Percentiles rank a stretch among this genome's conserved stretches.
Conservation (phyloP, 2,329 filamentous ascomycete species). For the Hypomyces rosellus region DNA sequence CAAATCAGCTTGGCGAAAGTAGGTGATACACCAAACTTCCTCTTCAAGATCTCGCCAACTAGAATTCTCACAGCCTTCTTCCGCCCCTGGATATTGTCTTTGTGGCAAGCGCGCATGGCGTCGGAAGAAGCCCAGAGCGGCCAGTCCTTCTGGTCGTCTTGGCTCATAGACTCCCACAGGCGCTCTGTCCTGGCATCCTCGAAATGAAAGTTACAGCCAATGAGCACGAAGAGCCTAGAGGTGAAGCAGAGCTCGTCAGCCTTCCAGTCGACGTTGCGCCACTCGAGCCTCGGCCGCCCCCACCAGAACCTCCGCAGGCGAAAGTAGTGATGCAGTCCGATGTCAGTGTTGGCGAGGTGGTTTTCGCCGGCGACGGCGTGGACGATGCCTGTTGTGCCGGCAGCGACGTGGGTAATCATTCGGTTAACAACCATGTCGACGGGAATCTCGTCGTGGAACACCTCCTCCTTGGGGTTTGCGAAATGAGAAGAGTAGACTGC, state of each 20-base stretch:
- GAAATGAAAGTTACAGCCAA: neutral
- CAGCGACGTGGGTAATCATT: neutral
- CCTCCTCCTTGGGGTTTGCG: neutral
- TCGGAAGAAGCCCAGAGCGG: neutral
- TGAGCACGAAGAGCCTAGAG: neutral
- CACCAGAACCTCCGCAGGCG: neutral
- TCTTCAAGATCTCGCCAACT: no score
- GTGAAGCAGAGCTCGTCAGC: neutral
- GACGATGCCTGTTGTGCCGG: neutral
- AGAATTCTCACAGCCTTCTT: no score
- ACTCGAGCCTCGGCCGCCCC: neutral
- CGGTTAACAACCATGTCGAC: neutral
- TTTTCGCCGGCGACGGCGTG: neutral
- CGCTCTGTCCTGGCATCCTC: neutral
- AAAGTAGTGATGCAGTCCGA: no score
- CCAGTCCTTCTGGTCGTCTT: neutral
- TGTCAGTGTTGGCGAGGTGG: neutral
- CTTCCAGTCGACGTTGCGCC: neutral
- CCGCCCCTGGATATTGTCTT: no score
- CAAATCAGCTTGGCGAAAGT: no score
- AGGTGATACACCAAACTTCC: no score
- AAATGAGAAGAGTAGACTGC: neutral
- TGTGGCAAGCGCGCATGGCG: no score
- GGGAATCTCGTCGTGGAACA: neutral
- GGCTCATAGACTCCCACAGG: neutral